Evolutionary conservation across 768 basidiomycete genomes (phyloP), one percentile per base, ranked within the genome.

Genomic region (Crucibulum laeve): DNA sequence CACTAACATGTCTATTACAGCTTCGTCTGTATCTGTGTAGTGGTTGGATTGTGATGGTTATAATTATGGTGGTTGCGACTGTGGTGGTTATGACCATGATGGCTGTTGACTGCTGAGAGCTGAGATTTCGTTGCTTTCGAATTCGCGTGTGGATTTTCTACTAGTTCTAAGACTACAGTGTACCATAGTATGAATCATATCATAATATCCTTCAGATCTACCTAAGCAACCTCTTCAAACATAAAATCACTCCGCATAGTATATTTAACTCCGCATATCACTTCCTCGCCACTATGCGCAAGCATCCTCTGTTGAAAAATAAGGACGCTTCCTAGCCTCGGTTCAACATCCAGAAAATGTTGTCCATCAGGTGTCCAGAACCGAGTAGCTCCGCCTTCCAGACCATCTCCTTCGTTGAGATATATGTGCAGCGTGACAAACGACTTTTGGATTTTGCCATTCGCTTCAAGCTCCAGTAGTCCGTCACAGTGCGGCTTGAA

Each of bases 391-490:
- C 69, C 69, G 6, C 67, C 68, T 18, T 52, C 45, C 8, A 69
- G 54, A 14, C 47, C 52, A 28, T 51, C 47, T 24, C 44, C 44
- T 14, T 59, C 68, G 33, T 69, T 71, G 11, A 73, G 60, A 47
- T 73, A 73, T 13, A 72, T 35, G 35, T 71, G 70, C 23, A 72
- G 45, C 0, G 71, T 74, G n/a, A 69, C 65, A 49, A 67, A 67
- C 2, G 68, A 66, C 42, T 68, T 67, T 25, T 57, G 56, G 6
- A 48, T 25, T 6, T 57, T 56, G n/a, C 30, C 30, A 15, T 32
- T 15, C 30, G 11, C 30, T 32, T 60, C 55, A 2, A 59, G 43
- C 4, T 62, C 63, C 24, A 53, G 53, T 2, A 66, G 52, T 1
- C 69, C 70, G 39, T 71, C 70, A 40, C 67, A 64, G 47, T 69